phyloP scores from a whole-genome alignment of 768 basidiomycete species.

The Trametes maxima region DNA sequence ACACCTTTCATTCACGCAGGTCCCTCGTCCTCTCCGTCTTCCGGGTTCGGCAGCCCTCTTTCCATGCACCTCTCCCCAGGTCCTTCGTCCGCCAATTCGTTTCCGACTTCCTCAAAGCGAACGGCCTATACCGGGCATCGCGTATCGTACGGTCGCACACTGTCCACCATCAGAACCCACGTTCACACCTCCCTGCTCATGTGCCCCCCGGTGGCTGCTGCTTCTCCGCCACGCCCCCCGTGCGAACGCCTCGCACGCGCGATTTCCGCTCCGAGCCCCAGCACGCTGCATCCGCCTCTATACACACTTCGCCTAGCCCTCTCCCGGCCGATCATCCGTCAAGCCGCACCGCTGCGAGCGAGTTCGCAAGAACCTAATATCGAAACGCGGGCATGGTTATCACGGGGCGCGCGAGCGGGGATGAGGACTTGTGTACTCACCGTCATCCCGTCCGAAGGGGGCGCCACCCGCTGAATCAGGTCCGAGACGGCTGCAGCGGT shows the following conservation, averaged over 20 bases:
- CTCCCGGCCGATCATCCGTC: background rate
- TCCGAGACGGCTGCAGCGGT: conserved; percentile 4
- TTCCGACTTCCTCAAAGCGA: conserved; percentile 2
- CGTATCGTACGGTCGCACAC: conserved; percentile 9
- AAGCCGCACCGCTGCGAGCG: conserved; percentile 1
- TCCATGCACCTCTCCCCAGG: background rate
- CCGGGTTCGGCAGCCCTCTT: background rate
- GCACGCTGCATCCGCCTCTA: background rate
- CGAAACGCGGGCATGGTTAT: background rate
- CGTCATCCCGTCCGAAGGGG: conserved; percentile 1
- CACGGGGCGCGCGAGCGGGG: background rate
- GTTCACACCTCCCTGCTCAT: conserved; percentile 13
- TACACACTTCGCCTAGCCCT: background rate
- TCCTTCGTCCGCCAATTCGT: background rate
- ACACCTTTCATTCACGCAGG: too few species aligned
- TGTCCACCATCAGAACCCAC: conserved; percentile 20
- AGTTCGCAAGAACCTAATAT: background rate
- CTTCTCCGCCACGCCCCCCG: conserved; percentile 21
- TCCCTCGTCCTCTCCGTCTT: too few species aligned
- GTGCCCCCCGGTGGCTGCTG: conserved; percentile 14
- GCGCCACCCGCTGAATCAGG: conserved; percentile 2
- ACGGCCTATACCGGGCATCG: background rate
- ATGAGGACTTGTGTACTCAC: background rate
- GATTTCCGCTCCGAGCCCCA: background rate
- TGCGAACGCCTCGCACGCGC: conserved; percentile 2